Percentiles rank a stretch among this genome's conserved stretches.
These are phyloP conservation scores for Coniophora puteana DNA, from an alignment of 1,284 basidiomycete genomes.

Conservation along the genomic window DNA sequence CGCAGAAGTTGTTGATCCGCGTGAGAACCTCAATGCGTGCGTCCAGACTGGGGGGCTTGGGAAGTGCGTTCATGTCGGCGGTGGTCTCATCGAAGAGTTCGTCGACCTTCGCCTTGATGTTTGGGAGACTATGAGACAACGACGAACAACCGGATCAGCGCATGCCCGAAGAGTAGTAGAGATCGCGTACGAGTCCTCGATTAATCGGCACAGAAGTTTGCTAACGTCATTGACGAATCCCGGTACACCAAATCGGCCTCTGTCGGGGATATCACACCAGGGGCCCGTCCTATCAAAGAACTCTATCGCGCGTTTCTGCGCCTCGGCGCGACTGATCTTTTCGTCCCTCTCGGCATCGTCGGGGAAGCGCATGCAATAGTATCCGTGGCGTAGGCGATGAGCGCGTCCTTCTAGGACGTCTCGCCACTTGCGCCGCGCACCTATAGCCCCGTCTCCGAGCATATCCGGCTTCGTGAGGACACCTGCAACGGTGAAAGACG, in stretches of 20 bases:
- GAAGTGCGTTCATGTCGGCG: slow-evolving; percentile 37
- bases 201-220: slow-evolving; percentile 43
- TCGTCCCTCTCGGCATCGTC: slow-evolving; percentile 50
- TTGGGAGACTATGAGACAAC: slow-evolving; percentile 36
- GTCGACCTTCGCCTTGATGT: slow-evolving; percentile 32
- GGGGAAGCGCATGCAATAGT: slow-evolving; percentile 65
- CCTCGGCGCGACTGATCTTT: slow-evolving; percentile 32
- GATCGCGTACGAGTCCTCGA: slow-evolving; percentile 50
- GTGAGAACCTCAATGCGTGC: slow-evolving; percentile 43
- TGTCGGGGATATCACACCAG: slow-evolving; percentile 44
- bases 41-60: slow-evolving; percentile 34
- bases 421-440: slow-evolving; percentile 42
- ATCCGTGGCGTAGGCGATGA: slow-evolving; percentile 50
- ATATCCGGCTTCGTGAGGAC: slow-evolving; percentile 66
- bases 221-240: slow-evolving; percentile 54
- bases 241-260: slow-evolving; percentile 49
- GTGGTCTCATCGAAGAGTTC: slow-evolving; percentile 32
- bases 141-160: slow-evolving; percentile 7
- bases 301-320: slow-evolving; percentile 34
- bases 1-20: slow-evolving; percentile 42
- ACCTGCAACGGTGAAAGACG: slow-evolving; percentile 29
- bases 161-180: not conserved
- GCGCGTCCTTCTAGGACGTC: slow-evolving; percentile 47
- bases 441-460: slow-evolving; percentile 41
- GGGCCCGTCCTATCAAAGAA: slow-evolving; percentile 50